These are phyloP conservation scores for Annulohypoxylon truncatum DNA, from an alignment of 2,329 filamentous ascomycete genomes.

Conservation along the genomic window DNA sequence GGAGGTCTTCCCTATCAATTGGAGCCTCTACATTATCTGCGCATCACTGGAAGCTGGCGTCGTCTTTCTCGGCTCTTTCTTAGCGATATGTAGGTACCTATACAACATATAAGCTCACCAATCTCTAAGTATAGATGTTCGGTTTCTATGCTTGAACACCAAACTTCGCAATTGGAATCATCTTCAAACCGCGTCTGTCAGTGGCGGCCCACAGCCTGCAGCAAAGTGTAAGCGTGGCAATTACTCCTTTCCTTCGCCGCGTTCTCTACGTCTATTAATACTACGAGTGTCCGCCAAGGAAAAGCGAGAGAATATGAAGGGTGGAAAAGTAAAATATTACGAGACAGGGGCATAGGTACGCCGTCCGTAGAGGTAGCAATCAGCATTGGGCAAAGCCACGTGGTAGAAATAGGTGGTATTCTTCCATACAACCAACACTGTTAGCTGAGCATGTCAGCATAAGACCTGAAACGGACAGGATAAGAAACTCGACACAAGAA, in stretches of 20 bases:
- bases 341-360: background rate
- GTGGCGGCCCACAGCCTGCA: background rate
- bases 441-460: background rate
- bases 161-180: background rate
- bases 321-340: background rate
- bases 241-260: background rate
- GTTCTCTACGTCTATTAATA: slow-evolving; percentile 14
- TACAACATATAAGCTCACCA: background rate
- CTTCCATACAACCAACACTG: background rate
- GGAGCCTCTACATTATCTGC: no score
- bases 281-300: background rate
- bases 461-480: background rate
- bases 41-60: background rate
- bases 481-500: background rate
- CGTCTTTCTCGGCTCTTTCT: no score
- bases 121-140: background rate
- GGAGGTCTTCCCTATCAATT: background rate
- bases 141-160: background rate
- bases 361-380: slow-evolving; percentile 6
- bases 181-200: background rate
- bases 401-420: background rate
- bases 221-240: slow-evolving; percentile 6
- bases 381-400: background rate
- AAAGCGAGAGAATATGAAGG: background rate
- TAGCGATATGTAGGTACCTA: no score